Percentiles rank a stretch among this genome's conserved stretches.
These are phyloP conservation scores for Sextonia rubra DNA, from an alignment of 164 flowering plant genomes.

Conservation along the genomic window DNA sequence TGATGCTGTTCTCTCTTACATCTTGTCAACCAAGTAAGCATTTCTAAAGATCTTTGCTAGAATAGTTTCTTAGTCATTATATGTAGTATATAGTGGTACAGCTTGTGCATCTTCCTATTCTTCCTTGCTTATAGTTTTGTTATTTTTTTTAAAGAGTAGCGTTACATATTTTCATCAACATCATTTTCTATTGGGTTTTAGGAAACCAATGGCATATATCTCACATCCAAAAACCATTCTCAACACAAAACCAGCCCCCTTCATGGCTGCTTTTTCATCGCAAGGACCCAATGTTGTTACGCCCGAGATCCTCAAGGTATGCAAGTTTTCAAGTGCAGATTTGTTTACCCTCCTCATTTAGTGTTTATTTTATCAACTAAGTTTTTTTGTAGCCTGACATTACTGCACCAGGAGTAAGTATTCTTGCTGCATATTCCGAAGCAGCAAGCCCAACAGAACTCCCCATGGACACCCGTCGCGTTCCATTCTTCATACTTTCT, in stretches of 20 bases:
- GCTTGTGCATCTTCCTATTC: background rate
- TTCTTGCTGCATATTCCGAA: constrained; percentile 51
- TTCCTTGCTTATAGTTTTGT: background rate
- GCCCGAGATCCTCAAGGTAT: constrained; percentile 81
- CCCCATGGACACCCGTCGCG: constrained; percentile 25
- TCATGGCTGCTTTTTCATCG: constrained; percentile 82
- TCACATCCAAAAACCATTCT: constrained; percentile 35
- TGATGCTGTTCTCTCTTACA: constrained; percentile 29
- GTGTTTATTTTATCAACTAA: background rate
- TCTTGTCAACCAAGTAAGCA: constrained; percentile 37
- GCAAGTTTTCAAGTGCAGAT: background rate
- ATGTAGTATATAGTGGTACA: background rate
- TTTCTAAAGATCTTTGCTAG: background rate
- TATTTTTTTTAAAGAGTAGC: background rate
- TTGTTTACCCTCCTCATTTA: background rate
- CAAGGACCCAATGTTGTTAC: constrained; percentile 61
- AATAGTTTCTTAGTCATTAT: constrained; percentile 32
- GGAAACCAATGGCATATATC: constrained; percentile 52
- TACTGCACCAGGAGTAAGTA: constrained; percentile 65
- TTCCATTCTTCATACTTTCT: constrained; percentile 26
- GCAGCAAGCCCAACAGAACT: constrained; percentile 24
- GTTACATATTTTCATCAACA: background rate
- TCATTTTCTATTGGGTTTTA: constrained; percentile 9
- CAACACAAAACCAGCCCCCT: constrained; percentile 57
- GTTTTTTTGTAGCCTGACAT: constrained; percentile 52